phyloP scores from a whole-genome alignment of 441 rosid genomes.

The Brassica balearica region DNA sequence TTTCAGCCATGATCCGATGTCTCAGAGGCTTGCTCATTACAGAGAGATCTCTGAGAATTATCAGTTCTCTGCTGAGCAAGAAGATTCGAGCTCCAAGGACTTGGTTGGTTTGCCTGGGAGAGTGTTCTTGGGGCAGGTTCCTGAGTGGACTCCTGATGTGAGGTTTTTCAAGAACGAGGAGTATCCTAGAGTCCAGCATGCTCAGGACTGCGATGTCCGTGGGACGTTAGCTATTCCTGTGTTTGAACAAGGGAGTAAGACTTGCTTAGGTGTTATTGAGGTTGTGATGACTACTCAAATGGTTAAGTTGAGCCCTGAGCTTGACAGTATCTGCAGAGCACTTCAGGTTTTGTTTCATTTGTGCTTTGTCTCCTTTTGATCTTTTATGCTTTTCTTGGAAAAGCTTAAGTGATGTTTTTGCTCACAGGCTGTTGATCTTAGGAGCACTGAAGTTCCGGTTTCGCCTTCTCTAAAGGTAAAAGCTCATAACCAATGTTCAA shows the following conservation, averaged over 20 bases:
- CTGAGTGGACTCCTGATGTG: constrained; percentile 98
- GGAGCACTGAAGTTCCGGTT: constrained; percentile 61
- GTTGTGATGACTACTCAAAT: constrained; percentile 76
- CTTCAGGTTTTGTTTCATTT: constrained; percentile 65
- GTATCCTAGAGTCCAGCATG: constrained; percentile 74
- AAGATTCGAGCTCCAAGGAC: constrained; percentile 53
- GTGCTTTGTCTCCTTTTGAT: neutral
- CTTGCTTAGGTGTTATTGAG: constrained; percentile 92
- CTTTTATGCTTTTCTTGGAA: constrained; percentile 20
- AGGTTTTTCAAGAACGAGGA: constrained; percentile 90
- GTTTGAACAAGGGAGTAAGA: constrained; percentile 83
- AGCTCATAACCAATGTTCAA: no score
- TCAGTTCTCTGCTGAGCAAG: constrained; percentile 69
- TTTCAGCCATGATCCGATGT: constrained; percentile 65
- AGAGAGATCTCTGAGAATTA: constrained; percentile 79
- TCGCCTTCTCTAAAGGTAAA: constrained; percentile 63
- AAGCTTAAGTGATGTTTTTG: neutral
- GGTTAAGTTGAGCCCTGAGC: constrained; percentile 68
- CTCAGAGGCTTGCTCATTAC: constrained; percentile 70
- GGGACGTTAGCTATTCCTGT: constrained; percentile 93
- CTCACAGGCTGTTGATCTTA: constrained; percentile 88
- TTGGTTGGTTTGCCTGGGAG: constrained; percentile 81
- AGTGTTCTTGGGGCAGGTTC: constrained; percentile 83
- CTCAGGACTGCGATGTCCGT: constrained; percentile 74
- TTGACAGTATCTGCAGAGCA: constrained; percentile 84